A percentile compares a stretch with the other conserved stretches of the same genome.
phyloP scores from a whole-genome alignment of 768 basidiomycete species.

The Hypsizygus marmoreus region DNA sequence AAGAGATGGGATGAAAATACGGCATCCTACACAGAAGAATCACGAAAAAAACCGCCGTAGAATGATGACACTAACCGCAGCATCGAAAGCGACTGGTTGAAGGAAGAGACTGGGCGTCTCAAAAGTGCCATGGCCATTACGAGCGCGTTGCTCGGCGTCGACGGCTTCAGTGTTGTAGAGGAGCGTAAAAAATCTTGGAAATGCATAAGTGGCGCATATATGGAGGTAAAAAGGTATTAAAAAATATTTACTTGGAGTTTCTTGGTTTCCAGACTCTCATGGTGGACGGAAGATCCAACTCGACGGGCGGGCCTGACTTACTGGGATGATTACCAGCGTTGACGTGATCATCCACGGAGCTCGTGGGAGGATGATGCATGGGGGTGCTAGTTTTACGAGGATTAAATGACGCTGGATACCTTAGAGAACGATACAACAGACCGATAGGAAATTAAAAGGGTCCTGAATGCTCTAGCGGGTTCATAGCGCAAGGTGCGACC shows the following conservation, averaged over 20 bases:
- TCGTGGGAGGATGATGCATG: constrained; percentile 32
- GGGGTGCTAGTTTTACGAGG: constrained; percentile 33
- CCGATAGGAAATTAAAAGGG: constrained; percentile 78
- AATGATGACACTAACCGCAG: constrained; percentile 44
- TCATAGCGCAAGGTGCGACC: constrained; percentile 79
- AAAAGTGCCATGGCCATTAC: constrained; percentile 13
- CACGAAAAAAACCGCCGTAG: neutral
- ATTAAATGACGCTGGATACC: constrained; percentile 1
- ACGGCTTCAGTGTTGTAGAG: constrained; percentile 60
- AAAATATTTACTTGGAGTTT: constrained; percentile 49
- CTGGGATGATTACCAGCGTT: constrained; percentile 11
- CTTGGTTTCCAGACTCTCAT: constrained; percentile 62
- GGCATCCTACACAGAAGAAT: too few relatives aligned
- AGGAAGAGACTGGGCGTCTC: constrained; percentile 44
- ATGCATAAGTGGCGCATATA: neutral
- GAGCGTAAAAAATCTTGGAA: constrained; percentile 40
- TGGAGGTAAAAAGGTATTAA: neutral
- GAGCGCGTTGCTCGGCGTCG: constrained; percentile 35
- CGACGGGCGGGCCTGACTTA: constrained; percentile 31
- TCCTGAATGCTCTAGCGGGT: constrained; percentile 72
- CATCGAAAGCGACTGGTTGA: constrained; percentile 60
- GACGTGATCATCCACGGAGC: constrained; percentile 10
- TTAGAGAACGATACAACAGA: constrained; percentile 24
- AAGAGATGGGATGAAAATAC: too few relatives aligned
- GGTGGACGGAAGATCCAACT: constrained; percentile 54